Evolutionary conservation across 805 yeast species (phyloP).

Genomic region (Spencermartinsiella europaea): DNA sequence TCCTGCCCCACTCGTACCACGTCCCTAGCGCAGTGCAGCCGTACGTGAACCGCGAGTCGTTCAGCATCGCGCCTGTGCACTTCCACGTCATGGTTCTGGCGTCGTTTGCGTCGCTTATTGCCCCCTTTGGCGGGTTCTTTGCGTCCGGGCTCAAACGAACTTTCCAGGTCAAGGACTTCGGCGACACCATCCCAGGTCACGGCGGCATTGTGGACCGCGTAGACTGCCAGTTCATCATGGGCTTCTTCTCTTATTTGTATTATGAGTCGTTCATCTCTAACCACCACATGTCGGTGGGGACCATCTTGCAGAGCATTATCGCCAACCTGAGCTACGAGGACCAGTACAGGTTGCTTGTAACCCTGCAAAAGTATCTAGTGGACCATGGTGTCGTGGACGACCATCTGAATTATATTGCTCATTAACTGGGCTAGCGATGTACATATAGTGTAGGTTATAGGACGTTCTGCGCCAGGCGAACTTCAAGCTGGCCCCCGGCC

Average conservation of each 20-base stretch:
- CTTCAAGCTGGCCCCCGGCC: too few species aligned
- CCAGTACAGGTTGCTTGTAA: conserved; percentile 54
- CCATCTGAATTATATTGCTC: background rate
- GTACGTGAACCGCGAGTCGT: conserved; percentile 40
- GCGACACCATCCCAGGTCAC: conserved; percentile 98
- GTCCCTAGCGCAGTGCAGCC: conserved; percentile 62
- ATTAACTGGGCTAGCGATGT: background rate
- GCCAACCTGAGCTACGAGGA: conserved; percentile 64
- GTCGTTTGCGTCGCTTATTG: conserved; percentile 92
- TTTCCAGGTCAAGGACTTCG: conserved; percentile 93
- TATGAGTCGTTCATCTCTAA: conserved; percentile 85
- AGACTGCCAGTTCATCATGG: conserved; percentile 98
- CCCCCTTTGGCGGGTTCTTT: conserved; percentile 98
- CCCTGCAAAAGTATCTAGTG: conserved; percentile 51
- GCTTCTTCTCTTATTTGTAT: conserved; percentile 86
- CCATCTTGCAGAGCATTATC: conserved; percentile 68
- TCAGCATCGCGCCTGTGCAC: conserved; percentile 79
- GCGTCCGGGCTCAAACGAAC: conserved; percentile 98
- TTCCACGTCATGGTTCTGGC: conserved; percentile 83
- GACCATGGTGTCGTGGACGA: conserved; percentile 24
- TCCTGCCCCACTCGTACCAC: conserved; percentile 69
- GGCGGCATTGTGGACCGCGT: conserved; percentile 97
- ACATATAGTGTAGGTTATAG: too few species aligned
- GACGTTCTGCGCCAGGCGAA: too few species aligned
- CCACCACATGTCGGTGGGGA: conserved; percentile 54